phyloP scores from a whole-genome alignment of 352 stramenopile genomes.

The Proteromonas lacertae region DNA sequence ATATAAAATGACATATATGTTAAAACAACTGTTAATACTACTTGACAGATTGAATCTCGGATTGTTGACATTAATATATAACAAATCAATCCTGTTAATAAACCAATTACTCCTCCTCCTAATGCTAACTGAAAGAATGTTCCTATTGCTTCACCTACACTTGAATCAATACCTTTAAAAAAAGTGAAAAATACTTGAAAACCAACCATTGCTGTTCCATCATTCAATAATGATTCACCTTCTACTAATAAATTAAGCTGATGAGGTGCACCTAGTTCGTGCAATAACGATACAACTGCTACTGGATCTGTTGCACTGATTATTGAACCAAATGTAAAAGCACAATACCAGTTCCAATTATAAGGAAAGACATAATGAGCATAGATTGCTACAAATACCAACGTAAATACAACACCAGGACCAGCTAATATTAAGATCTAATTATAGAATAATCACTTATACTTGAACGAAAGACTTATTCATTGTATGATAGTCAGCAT shows the following conservation, averaged over 20 bases:
- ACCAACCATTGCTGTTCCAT: constrained; percentile 20
- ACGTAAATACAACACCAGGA: constrained; percentile 12
- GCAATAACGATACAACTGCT: constrained; percentile 11
- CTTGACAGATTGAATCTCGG: not conserved
- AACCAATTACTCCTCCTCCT: not conserved
- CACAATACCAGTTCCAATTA: constrained; percentile 12
- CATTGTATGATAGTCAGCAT: constrained; percentile 2
- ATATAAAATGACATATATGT: constrained; percentile 5
- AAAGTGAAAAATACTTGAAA: constrained; percentile 15
- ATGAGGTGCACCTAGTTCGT: constrained; percentile 10
- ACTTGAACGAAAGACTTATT: constrained; percentile 4
- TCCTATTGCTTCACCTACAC: too few relatives aligned
- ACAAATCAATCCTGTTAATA: not conserved
- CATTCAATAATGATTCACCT: constrained; percentile 21
- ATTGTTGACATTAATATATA: too few relatives aligned
- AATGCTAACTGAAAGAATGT: not conserved
- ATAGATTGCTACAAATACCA: constrained; percentile 11
- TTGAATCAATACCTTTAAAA: not conserved
- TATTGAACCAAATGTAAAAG: constrained; percentile 13
- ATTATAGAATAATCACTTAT: constrained; percentile 1
- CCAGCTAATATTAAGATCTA: constrained; percentile 6
- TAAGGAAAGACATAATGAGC: constrained; percentile 16
- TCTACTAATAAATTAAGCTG: constrained; percentile 15
- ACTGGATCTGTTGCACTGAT: too few relatives aligned
- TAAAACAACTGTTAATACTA: constrained; percentile 2